These are phyloP conservation scores for Mucor velutinosus DNA, from an alignment of 371 early-diverging fungal species.

Conservation along the genomic window DNA sequence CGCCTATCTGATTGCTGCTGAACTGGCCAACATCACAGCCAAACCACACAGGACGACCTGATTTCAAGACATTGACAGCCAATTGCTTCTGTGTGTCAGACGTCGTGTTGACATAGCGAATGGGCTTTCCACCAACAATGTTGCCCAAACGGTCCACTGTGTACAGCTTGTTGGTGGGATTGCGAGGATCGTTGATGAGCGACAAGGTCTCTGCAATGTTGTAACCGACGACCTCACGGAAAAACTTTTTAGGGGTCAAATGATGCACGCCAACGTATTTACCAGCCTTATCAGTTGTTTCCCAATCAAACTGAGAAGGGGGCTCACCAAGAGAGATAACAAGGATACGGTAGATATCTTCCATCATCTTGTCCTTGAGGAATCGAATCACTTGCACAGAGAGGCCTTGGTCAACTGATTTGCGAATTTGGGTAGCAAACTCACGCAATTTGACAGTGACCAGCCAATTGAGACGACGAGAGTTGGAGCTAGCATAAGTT, in stretches of 20 bases:
- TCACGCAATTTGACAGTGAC: constrained; percentile 74
- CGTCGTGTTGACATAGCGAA: constrained; percentile 72
- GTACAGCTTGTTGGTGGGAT: constrained; percentile 59
- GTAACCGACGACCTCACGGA: constrained; percentile 62
- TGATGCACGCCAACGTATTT: constrained; percentile 60
- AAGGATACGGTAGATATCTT: constrained; percentile 73
- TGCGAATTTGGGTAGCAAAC: constrained; percentile 64
- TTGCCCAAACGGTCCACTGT: constrained; percentile 83
- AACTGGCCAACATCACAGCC: constrained; percentile 78
- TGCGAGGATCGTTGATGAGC: constrained; percentile 81
- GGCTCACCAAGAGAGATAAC: constrained; percentile 77
- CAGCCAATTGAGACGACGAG: constrained; percentile 66
- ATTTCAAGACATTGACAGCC: constrained; percentile 60
- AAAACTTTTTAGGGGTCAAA: constrained; percentile 70
- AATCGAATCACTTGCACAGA: constrained; percentile 38
- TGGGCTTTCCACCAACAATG: constrained; percentile 68
- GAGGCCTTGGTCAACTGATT: constrained; percentile 45
- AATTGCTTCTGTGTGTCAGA: constrained; percentile 62
- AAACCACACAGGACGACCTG: constrained; percentile 80
- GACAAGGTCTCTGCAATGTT: constrained; percentile 70
- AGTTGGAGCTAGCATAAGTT: constrained; percentile 64
- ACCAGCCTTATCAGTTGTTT: constrained; percentile 71
- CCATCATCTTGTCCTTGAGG: constrained; percentile 63
- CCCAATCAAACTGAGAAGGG: constrained; percentile 73
- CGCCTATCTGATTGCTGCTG: constrained; percentile 47